Conservation (phyloP, 768 basidiomycete species). For the Suillus ampliporus region DNA sequence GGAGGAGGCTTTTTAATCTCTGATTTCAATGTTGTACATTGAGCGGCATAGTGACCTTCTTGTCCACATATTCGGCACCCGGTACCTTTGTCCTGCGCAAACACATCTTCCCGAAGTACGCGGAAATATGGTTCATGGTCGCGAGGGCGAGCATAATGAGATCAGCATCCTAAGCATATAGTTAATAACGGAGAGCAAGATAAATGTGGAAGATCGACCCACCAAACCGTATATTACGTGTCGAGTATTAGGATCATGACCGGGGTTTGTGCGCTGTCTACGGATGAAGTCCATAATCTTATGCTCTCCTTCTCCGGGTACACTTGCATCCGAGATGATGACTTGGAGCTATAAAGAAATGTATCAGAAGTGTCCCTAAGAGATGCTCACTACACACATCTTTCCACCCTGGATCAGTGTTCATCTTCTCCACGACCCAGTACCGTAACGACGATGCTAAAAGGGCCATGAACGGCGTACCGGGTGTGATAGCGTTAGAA, state of each 20-base stretch:
- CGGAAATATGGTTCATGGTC: conserved; percentile 99
- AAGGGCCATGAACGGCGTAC: conserved; percentile 97
- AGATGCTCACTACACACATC: conserved; percentile 55
- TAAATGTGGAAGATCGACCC: conserved; percentile 29
- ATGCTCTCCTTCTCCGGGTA: conserved; percentile 99
- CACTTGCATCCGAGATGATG: conserved; percentile 94
- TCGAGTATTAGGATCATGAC: conserved; percentile 92
- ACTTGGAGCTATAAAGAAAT: conserved; percentile 74
- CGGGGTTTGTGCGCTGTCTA: conserved; percentile 82
- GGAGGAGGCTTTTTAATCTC: conserved; percentile 63
- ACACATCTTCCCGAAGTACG: conserved; percentile 98
- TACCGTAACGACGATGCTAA: conserved; percentile 88
- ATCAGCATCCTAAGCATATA: conserved; percentile 84
- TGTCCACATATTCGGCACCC: conserved; percentile 94
- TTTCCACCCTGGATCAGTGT: conserved; percentile 95
- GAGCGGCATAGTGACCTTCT: conserved; percentile 93
- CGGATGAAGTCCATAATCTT: conserved; percentile 99
- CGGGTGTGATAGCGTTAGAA: conserved; percentile 98
- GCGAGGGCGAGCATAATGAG: conserved; percentile 98
- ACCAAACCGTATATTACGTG: conserved; percentile 99
- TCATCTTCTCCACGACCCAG: conserved; percentile 96
- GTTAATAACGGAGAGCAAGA: conserved; percentile 15
- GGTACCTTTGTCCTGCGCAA: conserved; percentile 78
- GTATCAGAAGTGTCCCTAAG: background rate
- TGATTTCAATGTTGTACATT: conserved; percentile 85